A percentile compares a stretch with the other conserved stretches of the same genome.
Evolutionary conservation across 2,329 filamentous ascomycete species (phyloP).

Genomic region (Parastagonospora avenae): DNA sequence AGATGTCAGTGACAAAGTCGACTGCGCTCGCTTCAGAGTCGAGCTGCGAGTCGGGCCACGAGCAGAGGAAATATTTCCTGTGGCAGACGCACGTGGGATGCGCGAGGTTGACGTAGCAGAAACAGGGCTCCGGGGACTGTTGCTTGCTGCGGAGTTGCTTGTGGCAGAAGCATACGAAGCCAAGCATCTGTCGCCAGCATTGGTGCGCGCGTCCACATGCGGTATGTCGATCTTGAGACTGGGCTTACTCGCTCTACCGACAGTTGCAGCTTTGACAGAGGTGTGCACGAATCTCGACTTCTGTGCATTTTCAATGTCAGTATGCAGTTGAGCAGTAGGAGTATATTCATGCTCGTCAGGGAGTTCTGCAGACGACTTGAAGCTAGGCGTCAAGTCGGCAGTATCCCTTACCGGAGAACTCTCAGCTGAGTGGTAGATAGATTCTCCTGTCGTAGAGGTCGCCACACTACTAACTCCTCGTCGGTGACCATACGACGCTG

Average conservation of each 20-base stretch:
- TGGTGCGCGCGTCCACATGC: background rate
- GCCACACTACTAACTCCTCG: conserved; percentile 21
- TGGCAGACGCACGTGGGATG: conserved; percentile 28
- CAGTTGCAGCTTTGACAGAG: background rate
- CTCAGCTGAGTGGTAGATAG: conserved; percentile 25
- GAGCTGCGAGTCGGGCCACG: conserved; percentile 15
- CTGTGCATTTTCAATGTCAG: conserved; percentile 23
- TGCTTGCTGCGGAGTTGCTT: conserved; percentile 5
- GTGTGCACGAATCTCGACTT: background rate
- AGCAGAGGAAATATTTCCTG: conserved; percentile 1
- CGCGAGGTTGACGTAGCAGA: conserved; percentile 25
- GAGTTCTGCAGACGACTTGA: conserved; percentile 20
- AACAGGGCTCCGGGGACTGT: background rate
- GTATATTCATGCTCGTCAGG: conserved; percentile 6
- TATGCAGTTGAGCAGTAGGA: conserved; percentile 10
- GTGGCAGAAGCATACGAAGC: conserved; percentile 10
- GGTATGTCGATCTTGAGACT: conserved; percentile 28
- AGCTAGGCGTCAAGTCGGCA: conserved; percentile 25
- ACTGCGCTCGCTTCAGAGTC: conserved; percentile 22
- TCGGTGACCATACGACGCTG: conserved; percentile 2
- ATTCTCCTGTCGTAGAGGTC: conserved; percentile 22
- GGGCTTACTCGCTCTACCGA: conserved; percentile 12
- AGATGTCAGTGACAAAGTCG: conserved; percentile 8
- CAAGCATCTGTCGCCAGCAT: conserved; percentile 6
- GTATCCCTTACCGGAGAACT: conserved; percentile 38